Conservation (phyloP, 306 rosid genomes). For the Hippophae tibetana region DNA sequence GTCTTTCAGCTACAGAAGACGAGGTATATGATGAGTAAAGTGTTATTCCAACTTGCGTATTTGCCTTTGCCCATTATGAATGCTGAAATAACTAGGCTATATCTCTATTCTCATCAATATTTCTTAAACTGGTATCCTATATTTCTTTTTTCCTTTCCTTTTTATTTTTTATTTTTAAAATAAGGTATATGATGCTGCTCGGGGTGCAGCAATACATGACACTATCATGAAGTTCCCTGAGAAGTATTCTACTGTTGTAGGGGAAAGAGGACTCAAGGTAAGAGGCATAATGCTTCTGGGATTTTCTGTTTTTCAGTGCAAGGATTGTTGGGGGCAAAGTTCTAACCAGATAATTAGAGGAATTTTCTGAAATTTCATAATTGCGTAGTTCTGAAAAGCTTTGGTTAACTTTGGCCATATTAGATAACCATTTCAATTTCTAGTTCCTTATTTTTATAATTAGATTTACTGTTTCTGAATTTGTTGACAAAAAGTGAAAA, state of each 20-base stretch:
- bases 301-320: slow-evolving; percentile 10
- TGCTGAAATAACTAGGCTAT: slow-evolving; percentile 15
- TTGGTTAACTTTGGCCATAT: too few species aligned
- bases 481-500: too few species aligned
- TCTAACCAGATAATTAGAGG: too few species aligned
- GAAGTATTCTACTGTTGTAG: slow-evolving; percentile 74
- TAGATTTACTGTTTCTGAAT: too few species aligned
- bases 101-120: slow-evolving; percentile 9
- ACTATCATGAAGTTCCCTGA: slow-evolving; percentile 84
- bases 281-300: slow-evolving; percentile 14
- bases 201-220: slow-evolving; percentile 83
- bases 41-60: slow-evolving; percentile 10
- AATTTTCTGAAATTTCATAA: too few species aligned
- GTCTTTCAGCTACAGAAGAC: slow-evolving; percentile 75
- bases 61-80: slow-evolving; percentile 10
- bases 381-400: too few species aligned
- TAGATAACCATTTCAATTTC: too few species aligned
- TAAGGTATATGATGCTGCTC: slow-evolving; percentile 91
- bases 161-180: too few species aligned
- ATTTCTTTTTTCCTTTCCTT: too few species aligned
- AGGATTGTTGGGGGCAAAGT: neutral
- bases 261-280: slow-evolving; percentile 99
- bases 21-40: slow-evolving; percentile 49
- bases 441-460: too few species aligned
- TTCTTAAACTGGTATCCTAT: too few species aligned